phyloP scores from a whole-genome alignment of 139 green algal species.

The Micromonas commoda region DNA sequence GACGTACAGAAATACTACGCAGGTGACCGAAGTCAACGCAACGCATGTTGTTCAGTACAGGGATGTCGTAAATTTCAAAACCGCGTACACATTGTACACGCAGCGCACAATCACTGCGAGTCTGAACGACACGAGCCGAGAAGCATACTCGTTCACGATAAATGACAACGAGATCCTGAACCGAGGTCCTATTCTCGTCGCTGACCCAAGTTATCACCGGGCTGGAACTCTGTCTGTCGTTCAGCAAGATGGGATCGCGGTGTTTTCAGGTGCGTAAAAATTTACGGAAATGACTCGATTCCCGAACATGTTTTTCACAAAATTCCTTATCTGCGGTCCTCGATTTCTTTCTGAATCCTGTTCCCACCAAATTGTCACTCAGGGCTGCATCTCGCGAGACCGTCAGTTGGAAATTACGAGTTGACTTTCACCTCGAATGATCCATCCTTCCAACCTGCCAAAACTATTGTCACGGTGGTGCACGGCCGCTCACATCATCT shows the following conservation, averaged over 20 bases:
- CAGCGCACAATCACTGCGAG: neutral
- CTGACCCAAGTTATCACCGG: neutral
- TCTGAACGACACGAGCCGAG: neutral
- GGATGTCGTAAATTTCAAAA: neutral
- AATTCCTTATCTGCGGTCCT: too few relatives aligned
- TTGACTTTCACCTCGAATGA: neutral
- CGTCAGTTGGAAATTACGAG: neutral
- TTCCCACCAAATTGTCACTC: too few relatives aligned
- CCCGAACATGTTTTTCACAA: too few relatives aligned
- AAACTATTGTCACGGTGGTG: neutral
- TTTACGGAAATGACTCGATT: too few relatives aligned
- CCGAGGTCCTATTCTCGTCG: neutral
- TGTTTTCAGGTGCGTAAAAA: too few relatives aligned
- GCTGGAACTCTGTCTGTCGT: neutral
- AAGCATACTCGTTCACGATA: neutral
- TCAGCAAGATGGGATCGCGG: too few relatives aligned
- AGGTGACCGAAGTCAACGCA: neutral
- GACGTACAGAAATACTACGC: too few relatives aligned
- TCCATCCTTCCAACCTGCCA: neutral
- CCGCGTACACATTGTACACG: neutral
- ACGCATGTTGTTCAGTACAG: neutral
- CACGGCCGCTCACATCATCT: neutral
- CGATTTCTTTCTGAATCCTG: too few relatives aligned
- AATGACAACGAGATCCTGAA: neutral
- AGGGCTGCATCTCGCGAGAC: neutral